Base-by-base conservation (phyloP, 257 asterid species). In the Rubia yunnanensis region DNA sequence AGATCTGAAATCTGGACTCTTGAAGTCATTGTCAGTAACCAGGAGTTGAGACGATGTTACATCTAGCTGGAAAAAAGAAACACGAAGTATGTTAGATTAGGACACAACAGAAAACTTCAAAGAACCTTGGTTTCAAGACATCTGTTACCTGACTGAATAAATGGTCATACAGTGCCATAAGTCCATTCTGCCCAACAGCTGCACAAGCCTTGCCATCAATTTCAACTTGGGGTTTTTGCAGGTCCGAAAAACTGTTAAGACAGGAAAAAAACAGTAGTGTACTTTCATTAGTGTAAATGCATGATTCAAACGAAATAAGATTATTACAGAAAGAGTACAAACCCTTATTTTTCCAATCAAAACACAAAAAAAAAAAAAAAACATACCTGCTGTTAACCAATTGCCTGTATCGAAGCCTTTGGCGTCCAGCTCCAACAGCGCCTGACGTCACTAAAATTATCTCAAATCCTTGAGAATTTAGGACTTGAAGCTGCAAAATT, bases 21-120 rank as follows among this genome's bases (percentile, higher is more conserved):
- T 82, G 74, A 89, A 89, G 72, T 89, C 95, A 50, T 81, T 87
- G 71, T 89, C 97, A 7, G 95, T 89, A 24, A 89, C 97, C 23
- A 89, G 85, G 68, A 89, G 88, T 61, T 89, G 97, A 20, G 95
- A 87, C 34, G 95, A 82, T 38, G 91, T 83, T 81, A 84, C 83
- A 56, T 89, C 95, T 74, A 87, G 77, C 97, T 89, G 89, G 3
- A 77, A 18, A 26, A 77, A 64, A 56, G 60, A 60, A 52, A 53
- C 44, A 38, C 3, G 28, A 38, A 22, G 7, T 2, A 22, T 28
- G 30, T 63, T 11, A 63, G 18, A 22, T 44, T 13, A 53, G 53
- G 30, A 55, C 11, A 38, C 49, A 6, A 20, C 55, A 24, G 31
- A 23, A 53, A 53, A 53, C 22, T 11, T 3, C 31, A 22, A 38